Base-by-base conservation (phyloP, 306 rosid species). In the Abrus precatorius region DNA sequence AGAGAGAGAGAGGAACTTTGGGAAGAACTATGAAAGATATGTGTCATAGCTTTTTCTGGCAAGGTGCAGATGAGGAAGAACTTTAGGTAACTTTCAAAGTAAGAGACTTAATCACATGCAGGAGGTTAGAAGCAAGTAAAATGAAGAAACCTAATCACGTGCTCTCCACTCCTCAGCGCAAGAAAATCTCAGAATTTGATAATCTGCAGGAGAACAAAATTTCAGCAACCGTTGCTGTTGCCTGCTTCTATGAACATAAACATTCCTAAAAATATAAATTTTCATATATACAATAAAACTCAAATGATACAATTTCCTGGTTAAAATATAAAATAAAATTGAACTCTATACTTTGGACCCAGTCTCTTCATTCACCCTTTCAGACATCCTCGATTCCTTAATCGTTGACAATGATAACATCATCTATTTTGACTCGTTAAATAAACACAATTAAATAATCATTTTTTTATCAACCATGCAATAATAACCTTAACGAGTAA, bases 401-500 rank as follows among this genome's bases (percentile, higher is more conserved):
- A 29, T 34, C 47, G 52, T 54, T 77, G 44, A 65, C 28, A 53
- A 7, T 59, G 47, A 20, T 36, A 43, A 54, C 50, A 49, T 9
- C 11, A 28, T 50, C 28, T 32, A 45, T 36, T 57, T 57, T 9
- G 43, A 36, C 52, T 40, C 13, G 28, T 81, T 13, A 11, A 38
- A 54, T 13, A 11, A 38, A 54, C 53, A 56, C 5, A 5, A 32
- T 29, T 36, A 10, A 44, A 14, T 13, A 12, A 82, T 14, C 11
- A 30, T 48, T 6, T 1, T 44, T 50, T 13, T 3, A 40, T n/a
- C 0, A 60, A 70, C 4, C 0, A 34, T 5, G 7, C 7, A 62
- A 62, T 13, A 72, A 5, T 5, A 53, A 32, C 4, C 7, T 45
- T 86, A 90, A 82, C 97, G 85, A 77, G 89, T 74, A 48, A 95